Evolutionary conservation across 768 basidiomycete genomes (phyloP).

Genomic region (Pleurotus tuber-regium): DNA sequence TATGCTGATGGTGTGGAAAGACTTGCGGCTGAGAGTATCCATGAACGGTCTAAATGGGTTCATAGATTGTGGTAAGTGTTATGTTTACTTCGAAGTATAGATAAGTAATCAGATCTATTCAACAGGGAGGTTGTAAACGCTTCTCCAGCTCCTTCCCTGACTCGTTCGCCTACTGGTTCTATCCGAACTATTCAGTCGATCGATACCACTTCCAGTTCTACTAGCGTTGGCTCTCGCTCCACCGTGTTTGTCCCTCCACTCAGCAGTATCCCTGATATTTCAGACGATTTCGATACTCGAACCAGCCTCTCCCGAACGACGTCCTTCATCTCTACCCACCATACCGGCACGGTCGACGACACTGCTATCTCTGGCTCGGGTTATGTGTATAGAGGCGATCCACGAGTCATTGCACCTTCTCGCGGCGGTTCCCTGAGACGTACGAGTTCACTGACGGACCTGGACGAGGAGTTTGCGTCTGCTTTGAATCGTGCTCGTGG

Average conservation of each 20-base stretch:
- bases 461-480: constrained; percentile 56
- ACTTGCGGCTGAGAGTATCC: constrained; percentile 82
- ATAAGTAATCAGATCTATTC: background rate
- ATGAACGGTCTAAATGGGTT: constrained; percentile 89
- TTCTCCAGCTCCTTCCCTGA: constrained; percentile 48
- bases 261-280: constrained; percentile 67
- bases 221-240: constrained; percentile 59
- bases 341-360: constrained; percentile 72
- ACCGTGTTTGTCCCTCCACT: constrained; percentile 79
- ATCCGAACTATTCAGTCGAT: constrained; percentile 70
- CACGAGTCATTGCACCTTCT: constrained; percentile 69
- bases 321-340: constrained; percentile 55
- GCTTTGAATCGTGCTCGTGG: constrained; percentile 44
- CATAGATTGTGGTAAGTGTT: constrained; percentile 76
- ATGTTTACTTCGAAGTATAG: no score
- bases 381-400: constrained; percentile 71
- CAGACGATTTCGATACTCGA: constrained; percentile 40
- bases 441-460: constrained; percentile 75
- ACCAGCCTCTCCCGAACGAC: constrained; percentile 35
- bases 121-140: constrained; percentile 78
- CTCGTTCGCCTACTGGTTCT: constrained; percentile 46
- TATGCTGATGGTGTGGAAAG: constrained; percentile 90
- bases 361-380: constrained; percentile 61
- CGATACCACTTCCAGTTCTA: constrained; percentile 37
- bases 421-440: constrained; percentile 41